phyloP scores from a whole-genome alignment of 2,329 filamentous ascomycete genomes.

The Xylariaceae sp. region DNA sequence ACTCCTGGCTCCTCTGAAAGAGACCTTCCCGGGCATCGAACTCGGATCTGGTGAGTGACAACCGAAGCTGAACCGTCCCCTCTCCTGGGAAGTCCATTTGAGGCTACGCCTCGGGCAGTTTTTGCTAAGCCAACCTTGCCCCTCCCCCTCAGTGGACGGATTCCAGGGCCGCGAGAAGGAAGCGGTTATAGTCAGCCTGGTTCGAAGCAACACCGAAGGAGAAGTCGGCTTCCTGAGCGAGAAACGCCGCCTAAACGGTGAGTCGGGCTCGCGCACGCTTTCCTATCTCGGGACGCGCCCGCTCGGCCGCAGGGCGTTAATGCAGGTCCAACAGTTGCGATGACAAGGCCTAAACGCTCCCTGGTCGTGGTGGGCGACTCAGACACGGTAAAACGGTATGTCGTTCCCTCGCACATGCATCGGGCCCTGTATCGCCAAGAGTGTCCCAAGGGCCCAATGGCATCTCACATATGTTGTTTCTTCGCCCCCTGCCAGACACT shows the following conservation, averaged over 20 bases:
- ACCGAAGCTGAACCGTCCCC: no score
- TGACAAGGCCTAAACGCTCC: conserved; percentile 90
- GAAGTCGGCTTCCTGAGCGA: conserved; percentile 93
- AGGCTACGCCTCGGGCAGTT: no score
- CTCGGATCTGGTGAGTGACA: no score
- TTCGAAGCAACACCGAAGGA: conserved; percentile 76
- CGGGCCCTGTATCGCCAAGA: no score
- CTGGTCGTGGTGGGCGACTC: conserved; percentile 89
- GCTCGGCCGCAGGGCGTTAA: conserved; percentile 18
- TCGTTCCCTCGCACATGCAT: conserved; percentile 18
- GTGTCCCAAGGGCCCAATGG: no score
- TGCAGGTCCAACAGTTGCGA: conserved; percentile 60
- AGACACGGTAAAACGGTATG: conserved; percentile 83
- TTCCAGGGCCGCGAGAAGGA: conserved; percentile 98
- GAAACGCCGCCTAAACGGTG: conserved; percentile 87
- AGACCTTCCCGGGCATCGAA: conserved; percentile 76
- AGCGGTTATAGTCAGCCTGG: conserved; percentile 86
- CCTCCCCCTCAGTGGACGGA: conserved; percentile 88
- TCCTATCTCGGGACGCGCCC: conserved; percentile 1
- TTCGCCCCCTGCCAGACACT: background rate
- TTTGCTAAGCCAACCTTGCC: no score
- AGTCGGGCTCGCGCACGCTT: conserved; percentile 25
- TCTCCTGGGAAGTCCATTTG: no score
- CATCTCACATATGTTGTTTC: conserved; percentile 3
- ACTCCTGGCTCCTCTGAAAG: conserved; percentile 71